phyloP scores from a whole-genome alignment of 257 asterid species.

The Leptodermis oblonga region DNA sequence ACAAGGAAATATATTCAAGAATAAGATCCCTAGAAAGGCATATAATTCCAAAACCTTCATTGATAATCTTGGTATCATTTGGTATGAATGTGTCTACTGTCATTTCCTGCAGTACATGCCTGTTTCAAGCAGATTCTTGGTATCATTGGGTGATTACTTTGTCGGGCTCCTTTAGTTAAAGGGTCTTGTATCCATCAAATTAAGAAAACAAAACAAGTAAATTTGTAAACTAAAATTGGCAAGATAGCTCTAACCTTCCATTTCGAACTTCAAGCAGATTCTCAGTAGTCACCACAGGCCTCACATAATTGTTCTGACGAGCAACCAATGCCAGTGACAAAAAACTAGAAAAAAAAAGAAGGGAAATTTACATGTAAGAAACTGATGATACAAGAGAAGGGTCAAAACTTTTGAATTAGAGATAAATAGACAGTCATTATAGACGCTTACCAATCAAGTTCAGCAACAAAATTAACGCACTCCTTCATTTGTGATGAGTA shows the following conservation, averaged over 20 bases:
- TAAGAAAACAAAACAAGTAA: slow-evolving; percentile 4
- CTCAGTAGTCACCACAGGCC: slow-evolving; percentile 89
- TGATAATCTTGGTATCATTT: slow-evolving; percentile 71
- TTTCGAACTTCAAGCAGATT: slow-evolving; percentile 69
- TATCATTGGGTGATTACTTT: too few relatives aligned
- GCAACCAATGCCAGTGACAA: slow-evolving; percentile 90
- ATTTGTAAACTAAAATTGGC: not conserved
- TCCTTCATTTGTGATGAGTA: slow-evolving; percentile 58
- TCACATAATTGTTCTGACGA: slow-evolving; percentile 86
- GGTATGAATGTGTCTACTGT: slow-evolving; percentile 92
- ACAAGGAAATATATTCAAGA: slow-evolving; percentile 9
- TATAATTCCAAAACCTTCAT: slow-evolving; percentile 54
- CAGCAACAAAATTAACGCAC: slow-evolving; percentile 79
- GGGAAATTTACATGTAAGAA: slow-evolving; percentile 22
- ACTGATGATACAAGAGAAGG: slow-evolving; percentile 10
- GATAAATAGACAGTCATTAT: slow-evolving; percentile 16
- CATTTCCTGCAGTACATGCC: slow-evolving; percentile 99
- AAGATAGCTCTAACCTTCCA: slow-evolving; percentile 70
- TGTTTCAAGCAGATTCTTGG: slow-evolving; percentile 31
- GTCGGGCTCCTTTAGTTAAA: slow-evolving; percentile 8
- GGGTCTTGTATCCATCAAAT: not conserved
- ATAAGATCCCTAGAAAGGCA: slow-evolving; percentile 9
- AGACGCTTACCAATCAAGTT: slow-evolving; percentile 84
- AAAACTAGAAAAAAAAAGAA: slow-evolving; percentile 35
- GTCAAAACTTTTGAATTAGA: slow-evolving; percentile 11